Conservation (phyloP, 1,139 yeast species). For the Suhomyces ambrosiae region DNA sequence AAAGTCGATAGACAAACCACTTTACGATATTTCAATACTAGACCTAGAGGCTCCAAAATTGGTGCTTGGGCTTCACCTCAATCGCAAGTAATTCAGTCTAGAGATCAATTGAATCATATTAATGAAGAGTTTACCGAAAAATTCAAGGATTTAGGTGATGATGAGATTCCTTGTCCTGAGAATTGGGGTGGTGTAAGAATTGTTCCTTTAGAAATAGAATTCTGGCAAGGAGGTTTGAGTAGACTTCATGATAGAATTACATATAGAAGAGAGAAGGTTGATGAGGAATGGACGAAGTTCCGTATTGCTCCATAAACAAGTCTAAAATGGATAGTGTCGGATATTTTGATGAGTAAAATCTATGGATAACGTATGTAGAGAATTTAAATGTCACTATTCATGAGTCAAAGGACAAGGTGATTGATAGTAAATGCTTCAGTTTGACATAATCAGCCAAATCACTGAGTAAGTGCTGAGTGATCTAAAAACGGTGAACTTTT, state of each 20-base stretch:
- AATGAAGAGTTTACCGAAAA: slow-evolving; percentile 52
- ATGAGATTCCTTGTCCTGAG: slow-evolving; percentile 84
- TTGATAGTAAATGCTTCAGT: no score
- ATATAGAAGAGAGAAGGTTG: slow-evolving; percentile 58
- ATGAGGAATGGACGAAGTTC: slow-evolving; percentile 58
- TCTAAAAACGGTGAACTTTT: no score
- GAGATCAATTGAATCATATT: slow-evolving; percentile 63
- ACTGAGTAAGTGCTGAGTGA: no score
- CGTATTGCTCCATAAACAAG: slow-evolving; percentile 72
- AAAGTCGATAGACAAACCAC: slow-evolving; percentile 72
- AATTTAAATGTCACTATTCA: no score
- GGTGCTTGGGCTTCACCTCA: slow-evolving; percentile 99
- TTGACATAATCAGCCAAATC: no score
- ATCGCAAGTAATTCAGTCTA: slow-evolving; percentile 55
- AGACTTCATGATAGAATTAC: slow-evolving; percentile 88
- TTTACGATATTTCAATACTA: slow-evolving; percentile 74
- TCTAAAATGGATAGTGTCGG: background rate
- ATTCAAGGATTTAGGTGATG: slow-evolving; percentile 57
- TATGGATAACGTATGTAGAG: background rate
- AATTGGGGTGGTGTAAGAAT: slow-evolving; percentile 94
- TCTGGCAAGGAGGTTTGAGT: slow-evolving; percentile 94
- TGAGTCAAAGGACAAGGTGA: no score
- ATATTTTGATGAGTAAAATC: background rate
- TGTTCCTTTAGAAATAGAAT: slow-evolving; percentile 87
- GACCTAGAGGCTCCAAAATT: slow-evolving; percentile 90